Conservation (phyloP, 176 grass and related monocot genomes). For the Olyra latifolia region DNA sequence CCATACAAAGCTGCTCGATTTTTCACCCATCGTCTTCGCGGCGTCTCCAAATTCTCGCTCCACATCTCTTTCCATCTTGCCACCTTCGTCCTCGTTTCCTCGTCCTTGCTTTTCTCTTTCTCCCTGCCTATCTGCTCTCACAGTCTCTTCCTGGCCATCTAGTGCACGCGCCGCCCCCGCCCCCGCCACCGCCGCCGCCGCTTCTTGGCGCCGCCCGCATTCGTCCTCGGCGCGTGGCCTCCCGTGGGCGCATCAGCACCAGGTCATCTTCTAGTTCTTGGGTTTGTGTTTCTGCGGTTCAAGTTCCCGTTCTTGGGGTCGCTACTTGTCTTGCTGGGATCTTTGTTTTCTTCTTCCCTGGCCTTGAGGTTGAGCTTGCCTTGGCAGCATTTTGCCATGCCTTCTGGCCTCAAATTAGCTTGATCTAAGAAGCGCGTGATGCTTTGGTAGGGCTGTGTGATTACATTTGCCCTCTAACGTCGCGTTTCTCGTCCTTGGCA, state of each 20-base stretch:
- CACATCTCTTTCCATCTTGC: neutral
- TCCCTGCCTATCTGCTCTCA: neutral
- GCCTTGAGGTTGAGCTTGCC: neutral
- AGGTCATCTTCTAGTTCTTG: constrained; percentile 2
- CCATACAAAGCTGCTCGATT: neutral
- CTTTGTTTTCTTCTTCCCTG: neutral
- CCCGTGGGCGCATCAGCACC: neutral
- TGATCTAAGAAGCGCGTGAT: neutral
- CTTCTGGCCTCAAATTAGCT: neutral
- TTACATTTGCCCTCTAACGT: neutral
- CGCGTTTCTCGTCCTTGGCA: neutral
- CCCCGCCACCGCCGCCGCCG: neutral
- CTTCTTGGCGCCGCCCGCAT: constrained; percentile 7
- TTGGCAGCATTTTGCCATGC: neutral
- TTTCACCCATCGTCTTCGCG: neutral
- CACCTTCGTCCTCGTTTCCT: neutral
- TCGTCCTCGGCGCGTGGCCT: neutral
- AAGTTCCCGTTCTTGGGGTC: neutral
- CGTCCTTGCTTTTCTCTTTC: too few relatives aligned
- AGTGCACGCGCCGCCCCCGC: neutral
- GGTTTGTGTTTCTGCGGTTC: too few relatives aligned
- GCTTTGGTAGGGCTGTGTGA: neutral
- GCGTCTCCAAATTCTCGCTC: neutral
- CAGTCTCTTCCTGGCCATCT: neutral
- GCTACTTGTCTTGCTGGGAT: neutral